Evolutionary conservation across 73 alveolate species (phyloP).

Genomic region (Durusdinium trenchii): DNA sequence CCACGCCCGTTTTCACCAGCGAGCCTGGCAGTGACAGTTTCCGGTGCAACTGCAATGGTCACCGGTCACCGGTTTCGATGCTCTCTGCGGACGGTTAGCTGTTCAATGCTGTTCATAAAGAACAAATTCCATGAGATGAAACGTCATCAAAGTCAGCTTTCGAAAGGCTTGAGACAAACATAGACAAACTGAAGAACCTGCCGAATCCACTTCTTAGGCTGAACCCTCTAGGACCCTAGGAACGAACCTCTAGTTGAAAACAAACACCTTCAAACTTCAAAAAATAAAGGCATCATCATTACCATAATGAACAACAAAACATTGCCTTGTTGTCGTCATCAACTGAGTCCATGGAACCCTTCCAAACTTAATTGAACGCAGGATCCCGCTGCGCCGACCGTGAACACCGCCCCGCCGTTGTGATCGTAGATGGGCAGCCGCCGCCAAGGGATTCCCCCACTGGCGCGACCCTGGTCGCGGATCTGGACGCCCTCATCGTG

Average conservation of each 20-base stretch:
- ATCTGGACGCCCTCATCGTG: conserved; percentile 29
- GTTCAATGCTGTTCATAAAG: background rate
- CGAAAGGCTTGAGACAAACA: background rate
- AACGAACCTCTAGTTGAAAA: background rate
- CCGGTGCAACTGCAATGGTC: background rate
- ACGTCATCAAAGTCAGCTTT: background rate
- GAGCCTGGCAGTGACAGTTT: background rate
- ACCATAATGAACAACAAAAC: too few species aligned
- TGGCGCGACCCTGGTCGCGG: conserved; percentile 37
- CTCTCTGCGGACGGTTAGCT: background rate
- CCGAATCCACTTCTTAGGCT: background rate
- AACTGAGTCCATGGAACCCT: too few species aligned
- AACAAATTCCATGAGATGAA: too few species aligned
- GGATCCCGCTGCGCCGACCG: too few species aligned
- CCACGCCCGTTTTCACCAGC: conserved; percentile 40
- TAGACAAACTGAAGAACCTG: background rate
- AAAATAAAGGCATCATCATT: too few species aligned
- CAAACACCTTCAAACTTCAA: background rate
- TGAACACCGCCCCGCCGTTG: background rate
- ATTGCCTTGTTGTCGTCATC: too few species aligned
- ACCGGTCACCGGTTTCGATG: background rate
- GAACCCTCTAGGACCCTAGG: background rate
- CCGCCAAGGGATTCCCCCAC: conserved; percentile 72
- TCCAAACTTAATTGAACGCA: too few species aligned
- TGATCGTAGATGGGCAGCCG: conserved; percentile 53